A percentile compares a stretch with the other conserved stretches of the same genome.
These are phyloP conservation scores for Colletotrichum chlorophyti DNA, from an alignment of 2,329 filamentous ascomycete genomes.

Conservation along the genomic window DNA sequence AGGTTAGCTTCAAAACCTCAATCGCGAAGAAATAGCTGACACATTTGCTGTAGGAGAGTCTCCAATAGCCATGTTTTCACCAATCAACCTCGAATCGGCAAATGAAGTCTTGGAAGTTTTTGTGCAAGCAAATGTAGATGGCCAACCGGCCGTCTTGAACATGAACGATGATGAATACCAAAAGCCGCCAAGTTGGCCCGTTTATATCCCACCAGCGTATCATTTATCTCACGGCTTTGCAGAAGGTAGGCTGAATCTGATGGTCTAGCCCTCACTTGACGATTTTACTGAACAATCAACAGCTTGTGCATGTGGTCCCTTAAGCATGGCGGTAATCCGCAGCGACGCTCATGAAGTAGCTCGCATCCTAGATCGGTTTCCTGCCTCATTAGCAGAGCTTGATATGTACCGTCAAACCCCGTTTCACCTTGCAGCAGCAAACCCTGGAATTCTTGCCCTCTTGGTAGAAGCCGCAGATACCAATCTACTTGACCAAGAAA, in stretches of 20 bases:
- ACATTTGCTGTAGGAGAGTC: neutral
- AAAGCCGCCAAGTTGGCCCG: neutral
- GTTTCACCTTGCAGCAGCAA: neutral
- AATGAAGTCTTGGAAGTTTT: neutral
- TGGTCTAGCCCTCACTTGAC: too few species aligned
- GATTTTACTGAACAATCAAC: too few species aligned
- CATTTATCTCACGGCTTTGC: neutral
- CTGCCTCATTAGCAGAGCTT: neutral
- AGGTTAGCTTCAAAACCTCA: too few species aligned
- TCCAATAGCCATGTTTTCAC: neutral
- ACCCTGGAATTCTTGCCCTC: fast-evolving
- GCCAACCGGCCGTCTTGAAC: neutral
- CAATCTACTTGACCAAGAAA: neutral
- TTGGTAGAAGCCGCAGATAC: neutral
- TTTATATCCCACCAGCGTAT: neutral
- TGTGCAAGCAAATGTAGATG: neutral
- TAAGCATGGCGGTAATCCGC: neutral
- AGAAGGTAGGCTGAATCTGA: neutral
- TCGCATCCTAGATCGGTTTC: fast-evolving
- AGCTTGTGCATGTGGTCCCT: neutral
- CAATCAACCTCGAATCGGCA: fast-evolving
- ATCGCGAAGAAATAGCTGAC: neutral
- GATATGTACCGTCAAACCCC: neutral
- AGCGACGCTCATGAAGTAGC: neutral
- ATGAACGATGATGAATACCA: too few species aligned